Evolutionary conservation across 176 grass and related monocot species (phyloP).

Genomic region (Carex scoparia): DNA sequence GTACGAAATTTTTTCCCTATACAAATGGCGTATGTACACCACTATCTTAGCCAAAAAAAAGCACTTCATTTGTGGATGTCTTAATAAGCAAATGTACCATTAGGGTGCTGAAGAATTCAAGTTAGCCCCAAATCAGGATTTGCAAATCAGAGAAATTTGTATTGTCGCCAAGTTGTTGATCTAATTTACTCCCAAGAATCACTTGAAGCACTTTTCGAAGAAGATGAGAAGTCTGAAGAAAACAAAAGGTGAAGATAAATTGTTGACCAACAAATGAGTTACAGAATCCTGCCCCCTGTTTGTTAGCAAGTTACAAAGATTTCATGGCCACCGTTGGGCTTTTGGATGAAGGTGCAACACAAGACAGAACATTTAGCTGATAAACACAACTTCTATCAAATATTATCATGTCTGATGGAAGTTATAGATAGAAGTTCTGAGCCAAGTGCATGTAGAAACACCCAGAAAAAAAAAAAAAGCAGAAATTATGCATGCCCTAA

Average conservation of each 20-base stretch:
- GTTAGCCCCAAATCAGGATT: conserved; percentile 20
- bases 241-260: conserved; percentile 3
- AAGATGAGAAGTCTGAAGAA: conserved; percentile 14
- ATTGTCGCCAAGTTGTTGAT: conserved; percentile 14
- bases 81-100: conserved; percentile 9
- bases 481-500: background rate
- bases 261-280: background rate
- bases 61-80: conserved; percentile 1
- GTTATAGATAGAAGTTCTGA: background rate
- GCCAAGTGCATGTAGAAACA: background rate
- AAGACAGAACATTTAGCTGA: too few relatives aligned
- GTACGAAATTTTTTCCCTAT: conserved; percentile 9
- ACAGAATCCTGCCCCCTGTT: background rate
- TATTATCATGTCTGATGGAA: too few relatives aligned
- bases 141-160: background rate
- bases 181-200: conserved; percentile 24
- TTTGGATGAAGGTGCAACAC: background rate
- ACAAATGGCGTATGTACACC: conserved; percentile 26
- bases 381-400: too few relatives aligned
- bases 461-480: background rate
- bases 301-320: background rate
- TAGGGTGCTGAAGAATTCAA: conserved; percentile 8
- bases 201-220: conserved; percentile 37
- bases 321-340: background rate
- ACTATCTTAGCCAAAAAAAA: conserved; percentile 8